These are phyloP conservation scores for Metschnikowia corniflorae DNA, from an alignment of 805 yeast genomes.

Conservation along the genomic window DNA sequence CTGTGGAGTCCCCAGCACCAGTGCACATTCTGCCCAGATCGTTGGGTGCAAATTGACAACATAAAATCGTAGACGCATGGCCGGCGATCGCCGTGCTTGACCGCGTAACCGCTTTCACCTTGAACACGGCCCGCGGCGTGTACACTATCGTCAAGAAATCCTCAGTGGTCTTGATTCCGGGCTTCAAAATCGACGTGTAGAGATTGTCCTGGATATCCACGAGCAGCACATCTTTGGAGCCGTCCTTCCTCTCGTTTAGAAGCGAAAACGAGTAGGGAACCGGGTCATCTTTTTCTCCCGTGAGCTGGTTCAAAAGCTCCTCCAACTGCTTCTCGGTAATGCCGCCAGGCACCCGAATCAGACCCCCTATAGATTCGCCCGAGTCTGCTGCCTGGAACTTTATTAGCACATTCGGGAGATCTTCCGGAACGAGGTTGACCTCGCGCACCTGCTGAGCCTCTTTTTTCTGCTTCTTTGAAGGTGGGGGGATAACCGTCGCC, in stretches of 20 bases:
- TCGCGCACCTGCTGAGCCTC: slow-evolving; percentile 81
- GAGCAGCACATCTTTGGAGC: slow-evolving; percentile 35
- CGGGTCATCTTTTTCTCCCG: slow-evolving; percentile 71
- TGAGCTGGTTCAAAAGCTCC: slow-evolving; percentile 76
- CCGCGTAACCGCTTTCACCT: slow-evolving; percentile 86
- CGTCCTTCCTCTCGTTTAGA: slow-evolving; percentile 38
- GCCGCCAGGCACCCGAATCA: slow-evolving; percentile 87
- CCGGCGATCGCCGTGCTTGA: slow-evolving; percentile 92
- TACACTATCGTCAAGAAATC: slow-evolving; percentile 87
- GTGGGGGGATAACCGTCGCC: slow-evolving; percentile 95
- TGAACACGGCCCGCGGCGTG: slow-evolving; percentile 93
- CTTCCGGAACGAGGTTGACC: slow-evolving; percentile 67
- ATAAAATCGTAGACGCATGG: slow-evolving; percentile 89
- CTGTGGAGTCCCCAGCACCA: slow-evolving; percentile 96
- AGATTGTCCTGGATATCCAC: slow-evolving; percentile 76
- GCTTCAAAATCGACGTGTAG: slow-evolving; percentile 77
- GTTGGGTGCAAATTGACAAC: slow-evolving; percentile 91
- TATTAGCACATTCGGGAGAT: slow-evolving; percentile 82
- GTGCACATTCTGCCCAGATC: slow-evolving; percentile 83
- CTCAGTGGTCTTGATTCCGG: slow-evolving; percentile 85
- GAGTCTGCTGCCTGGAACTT: slow-evolving; percentile 92
- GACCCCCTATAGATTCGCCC: slow-evolving; percentile 81
- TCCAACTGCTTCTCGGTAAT: slow-evolving; percentile 84
- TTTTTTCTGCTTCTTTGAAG: slow-evolving; percentile 80
- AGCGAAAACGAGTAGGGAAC: slow-evolving; percentile 87